A percentile compares a stretch with the other conserved stretches of the same genome.
phyloP scores from a whole-genome alignment of 176 grass and related monocot species.

The Panicum miliaceum region DNA sequence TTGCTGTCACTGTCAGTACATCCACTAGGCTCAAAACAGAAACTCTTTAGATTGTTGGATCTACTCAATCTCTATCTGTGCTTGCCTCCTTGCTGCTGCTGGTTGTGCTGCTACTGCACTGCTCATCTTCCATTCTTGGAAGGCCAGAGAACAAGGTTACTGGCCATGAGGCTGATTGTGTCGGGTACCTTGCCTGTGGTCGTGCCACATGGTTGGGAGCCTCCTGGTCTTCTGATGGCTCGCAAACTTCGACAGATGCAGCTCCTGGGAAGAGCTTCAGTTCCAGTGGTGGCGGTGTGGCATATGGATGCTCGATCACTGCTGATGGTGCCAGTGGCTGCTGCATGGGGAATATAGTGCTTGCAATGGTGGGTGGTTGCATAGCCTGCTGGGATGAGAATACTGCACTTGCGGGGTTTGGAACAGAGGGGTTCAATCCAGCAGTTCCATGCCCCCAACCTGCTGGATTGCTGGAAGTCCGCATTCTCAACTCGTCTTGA shows the following conservation, averaged over 20 bases:
- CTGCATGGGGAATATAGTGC: constrained; percentile 47
- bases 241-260: not conserved
- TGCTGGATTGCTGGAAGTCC: constrained; percentile 5
- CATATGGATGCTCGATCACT: constrained; percentile 20
- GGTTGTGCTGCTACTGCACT: constrained; percentile 50
- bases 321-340: constrained; percentile 43
- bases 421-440: not conserved
- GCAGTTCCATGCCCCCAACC: constrained; percentile 30
- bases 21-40: constrained; percentile 22
- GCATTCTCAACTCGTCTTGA: constrained; percentile 47
- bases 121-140: constrained; percentile 62
- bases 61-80: constrained; percentile 43
- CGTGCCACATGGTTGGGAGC: constrained; percentile 38
- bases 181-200: constrained; percentile 61
- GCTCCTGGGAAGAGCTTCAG: constrained; percentile 75
- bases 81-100: constrained; percentile 37
- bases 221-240: constrained; percentile 34
- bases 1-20: constrained; percentile 19
- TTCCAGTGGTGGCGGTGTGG: constrained; percentile 45
- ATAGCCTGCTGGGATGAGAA: constrained; percentile 49
- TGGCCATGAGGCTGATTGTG: constrained; percentile 45
- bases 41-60: not conserved
- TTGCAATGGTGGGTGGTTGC: constrained; percentile 37
- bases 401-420: not conserved
- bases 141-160: constrained; percentile 52